phyloP scores from a whole-genome alignment of 148 eudicot species.

The Fallopia convolvulus region DNA sequence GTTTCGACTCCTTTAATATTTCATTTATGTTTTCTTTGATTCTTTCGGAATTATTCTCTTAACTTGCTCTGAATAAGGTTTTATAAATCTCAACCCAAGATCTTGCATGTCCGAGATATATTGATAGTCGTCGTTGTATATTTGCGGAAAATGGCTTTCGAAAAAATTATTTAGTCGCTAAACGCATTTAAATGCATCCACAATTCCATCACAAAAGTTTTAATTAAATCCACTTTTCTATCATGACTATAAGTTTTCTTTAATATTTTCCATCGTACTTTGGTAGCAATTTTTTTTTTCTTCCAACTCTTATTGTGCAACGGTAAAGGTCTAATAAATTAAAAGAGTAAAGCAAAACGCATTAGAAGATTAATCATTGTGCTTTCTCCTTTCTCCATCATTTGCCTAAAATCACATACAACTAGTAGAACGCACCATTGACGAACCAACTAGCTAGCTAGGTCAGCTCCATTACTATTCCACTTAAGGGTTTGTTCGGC shows the following conservation, averaged over 20 bases:
- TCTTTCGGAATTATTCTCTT: too few species aligned
- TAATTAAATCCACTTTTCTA: background rate
- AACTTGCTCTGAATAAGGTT: too few species aligned
- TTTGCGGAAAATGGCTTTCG: background rate
- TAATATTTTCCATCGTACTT: too few species aligned
- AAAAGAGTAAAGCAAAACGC: background rate
- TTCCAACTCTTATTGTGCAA: background rate
- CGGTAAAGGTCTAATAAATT: background rate
- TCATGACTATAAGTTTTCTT: background rate
- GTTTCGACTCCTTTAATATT: too few species aligned
- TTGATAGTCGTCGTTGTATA: background rate
- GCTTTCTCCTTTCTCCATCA: constrained; percentile 3
- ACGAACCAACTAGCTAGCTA: background rate
- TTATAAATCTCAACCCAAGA: too few species aligned
- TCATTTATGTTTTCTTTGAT: too few species aligned
- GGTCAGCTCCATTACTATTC: too few species aligned
- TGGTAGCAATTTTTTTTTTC: too few species aligned
- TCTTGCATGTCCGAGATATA: too few species aligned
- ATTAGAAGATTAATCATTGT: background rate
- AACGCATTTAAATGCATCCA: background rate
- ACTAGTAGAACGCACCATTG: background rate
- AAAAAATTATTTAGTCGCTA: too few species aligned
- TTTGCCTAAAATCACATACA: background rate
- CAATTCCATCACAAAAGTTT: background rate
- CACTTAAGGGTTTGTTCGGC: too few species aligned